These are phyloP conservation scores for Gossypium schwendimanii DNA, from an alignment of 441 rosid genomes.

Conservation along the genomic window DNA sequence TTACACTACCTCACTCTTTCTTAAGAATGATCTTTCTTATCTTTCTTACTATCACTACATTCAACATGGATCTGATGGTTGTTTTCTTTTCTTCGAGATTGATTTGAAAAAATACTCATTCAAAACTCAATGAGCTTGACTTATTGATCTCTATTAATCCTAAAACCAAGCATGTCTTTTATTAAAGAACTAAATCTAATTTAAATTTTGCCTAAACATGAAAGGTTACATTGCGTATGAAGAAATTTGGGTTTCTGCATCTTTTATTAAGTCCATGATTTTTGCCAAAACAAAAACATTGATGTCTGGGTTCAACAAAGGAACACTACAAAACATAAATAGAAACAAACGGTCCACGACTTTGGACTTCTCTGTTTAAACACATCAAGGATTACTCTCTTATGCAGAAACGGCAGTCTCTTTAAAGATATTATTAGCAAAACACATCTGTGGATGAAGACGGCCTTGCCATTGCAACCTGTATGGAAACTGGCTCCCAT, in stretches of 20 bases:
- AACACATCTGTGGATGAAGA: constrained; percentile 32
- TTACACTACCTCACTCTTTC: too few species aligned
- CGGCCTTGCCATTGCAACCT: constrained; percentile 20
- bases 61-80: too few species aligned
- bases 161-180: too few species aligned
- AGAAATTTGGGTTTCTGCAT: not conserved
- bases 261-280: constrained; percentile 3
- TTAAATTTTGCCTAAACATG: too few species aligned
- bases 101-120: too few species aligned
- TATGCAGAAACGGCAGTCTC: not conserved
- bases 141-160: too few species aligned
- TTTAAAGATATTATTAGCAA: constrained; percentile 20
- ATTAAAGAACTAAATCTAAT: too few species aligned
- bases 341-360: not conserved
- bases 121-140: too few species aligned
- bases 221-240: not conserved
- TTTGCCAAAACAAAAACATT: not conserved
- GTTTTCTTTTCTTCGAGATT: too few species aligned
- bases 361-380: not conserved
- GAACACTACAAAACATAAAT: not conserved
- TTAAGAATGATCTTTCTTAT: too few species aligned
- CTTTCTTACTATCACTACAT: too few species aligned
- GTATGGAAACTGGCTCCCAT: constrained; percentile 35
- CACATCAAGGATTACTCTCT: not conserved
- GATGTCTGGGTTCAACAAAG: not conserved